Percentiles rank a stretch among this genome's conserved stretches.
These are phyloP conservation scores for Pseudopyrenochaeta lycopersici DNA, from an alignment of 2,329 filamentous ascomycete genomes.

Conservation along the genomic window DNA sequence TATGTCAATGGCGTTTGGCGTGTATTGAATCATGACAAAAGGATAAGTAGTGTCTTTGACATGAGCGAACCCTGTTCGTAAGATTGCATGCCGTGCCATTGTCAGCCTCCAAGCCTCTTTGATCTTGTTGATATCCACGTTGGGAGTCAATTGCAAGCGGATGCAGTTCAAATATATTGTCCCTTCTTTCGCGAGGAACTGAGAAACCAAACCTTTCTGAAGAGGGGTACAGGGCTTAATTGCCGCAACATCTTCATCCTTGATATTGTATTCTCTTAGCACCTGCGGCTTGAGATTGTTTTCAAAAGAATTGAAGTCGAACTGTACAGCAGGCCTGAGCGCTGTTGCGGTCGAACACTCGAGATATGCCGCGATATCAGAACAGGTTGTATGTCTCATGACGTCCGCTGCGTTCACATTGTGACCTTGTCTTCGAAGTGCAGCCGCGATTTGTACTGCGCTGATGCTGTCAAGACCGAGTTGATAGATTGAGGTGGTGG, in stretches of 20 bases:
- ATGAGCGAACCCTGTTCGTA: slow-evolving; percentile 77
- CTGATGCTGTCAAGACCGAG: slow-evolving; percentile 94
- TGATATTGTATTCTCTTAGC: slow-evolving; percentile 40
- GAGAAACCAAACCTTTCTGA: slow-evolving; percentile 81
- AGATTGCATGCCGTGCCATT: slow-evolving; percentile 69
- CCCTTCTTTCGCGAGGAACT: slow-evolving; percentile 74
- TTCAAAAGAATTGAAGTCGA: slow-evolving; percentile 64
- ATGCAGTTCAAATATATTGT: slow-evolving; percentile 79
- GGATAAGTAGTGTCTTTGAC: slow-evolving; percentile 67
- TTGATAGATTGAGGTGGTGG: slow-evolving; percentile 78
- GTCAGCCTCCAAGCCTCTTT: slow-evolving; percentile 68
- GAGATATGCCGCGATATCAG: slow-evolving; percentile 39
- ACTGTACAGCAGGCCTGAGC: neutral
- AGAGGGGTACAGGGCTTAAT: slow-evolving; percentile 81
- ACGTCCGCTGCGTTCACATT: slow-evolving; percentile 75
- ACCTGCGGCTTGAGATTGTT: slow-evolving; percentile 49
- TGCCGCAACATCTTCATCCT: slow-evolving; percentile 57
- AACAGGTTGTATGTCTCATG: slow-evolving; percentile 62
- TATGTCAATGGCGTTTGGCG: slow-evolving; percentile 37
- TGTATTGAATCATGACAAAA: slow-evolving; percentile 79
- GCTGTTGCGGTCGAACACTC: slow-evolving; percentile 3
- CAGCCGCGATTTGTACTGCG: slow-evolving; percentile 77
- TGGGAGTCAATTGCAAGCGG: slow-evolving; percentile 59
- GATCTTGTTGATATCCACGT: slow-evolving; percentile 55
- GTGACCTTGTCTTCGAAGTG: slow-evolving; percentile 68